Base-by-base conservation (phyloP, 257 asterid genomes). In the Linderniella brevidens region DNA sequence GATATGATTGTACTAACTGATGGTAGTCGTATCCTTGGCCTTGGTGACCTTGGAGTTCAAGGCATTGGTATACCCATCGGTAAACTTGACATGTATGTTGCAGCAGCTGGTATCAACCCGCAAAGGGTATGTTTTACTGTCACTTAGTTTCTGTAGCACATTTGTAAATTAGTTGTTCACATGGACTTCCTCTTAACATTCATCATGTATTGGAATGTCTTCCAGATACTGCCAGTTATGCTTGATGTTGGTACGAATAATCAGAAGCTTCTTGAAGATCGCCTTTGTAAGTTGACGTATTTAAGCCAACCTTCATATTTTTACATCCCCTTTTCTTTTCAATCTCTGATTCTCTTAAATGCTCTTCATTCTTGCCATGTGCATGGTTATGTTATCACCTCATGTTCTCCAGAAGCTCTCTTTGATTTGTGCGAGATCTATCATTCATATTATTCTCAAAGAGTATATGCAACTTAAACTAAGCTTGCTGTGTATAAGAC, bases 101-200 rank as follows among this genome's bases (percentile, higher is more conserved):
- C 99, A 19, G 99, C 99, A 65, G 99, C 99, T 63, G 99, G 99
- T 62, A 90, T 90, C 78, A 81, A 90, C 65, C 99, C 99, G 52
- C 94, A 81, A 67, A 75, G 85, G 58, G 99, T 90, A 85, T 63
- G 85, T 65, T 56, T 56, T 19, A 8, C 25, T 54, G 41, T 50
- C 41, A 18, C 53, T 37, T 46, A 13, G 58, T 60, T 47, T 19
- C 13, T 56, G 35, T 35, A 51, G 41, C 29, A 44, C 52, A 57
- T 20, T 51, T 40, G 46, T 20, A 14, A 17, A 48, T 35, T 35
- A 32, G 43, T 42, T 47, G 29, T 53, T 56, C 36, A 48, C 55
- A 52, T 16, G 17, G 35, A 48, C 47, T 20, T 19, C 48, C 7
- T 11, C 14, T 46, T 5, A 15, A 48, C 20, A 11, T 51, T 46